These are phyloP conservation scores for Begonia loranthoides DNA, from an alignment of 306 rosid genomes.

Conservation along the genomic window DNA sequence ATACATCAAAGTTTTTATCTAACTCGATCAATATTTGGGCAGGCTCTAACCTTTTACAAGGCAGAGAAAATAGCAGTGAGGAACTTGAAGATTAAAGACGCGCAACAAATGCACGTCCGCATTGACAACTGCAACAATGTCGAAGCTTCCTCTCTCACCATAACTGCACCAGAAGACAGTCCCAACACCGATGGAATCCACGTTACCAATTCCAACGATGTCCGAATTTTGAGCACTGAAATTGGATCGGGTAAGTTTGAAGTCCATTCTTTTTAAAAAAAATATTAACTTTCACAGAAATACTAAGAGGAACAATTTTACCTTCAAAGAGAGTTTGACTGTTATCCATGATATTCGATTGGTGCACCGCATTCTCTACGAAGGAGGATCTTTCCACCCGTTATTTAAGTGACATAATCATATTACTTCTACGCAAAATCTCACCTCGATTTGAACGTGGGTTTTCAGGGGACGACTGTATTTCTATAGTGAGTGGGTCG, in stretches of 20 bases:
- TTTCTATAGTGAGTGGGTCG: constrained; percentile 68
- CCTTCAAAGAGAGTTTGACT: too few relatives aligned
- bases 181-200: constrained; percentile 87
- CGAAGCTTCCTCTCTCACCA: constrained; percentile 24
- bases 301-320: too few relatives aligned
- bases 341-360: too few relatives aligned
- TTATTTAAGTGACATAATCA: too few relatives aligned
- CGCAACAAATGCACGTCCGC: constrained; percentile 45
- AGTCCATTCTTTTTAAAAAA: too few relatives aligned
- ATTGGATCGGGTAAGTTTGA: constrained; percentile 41
- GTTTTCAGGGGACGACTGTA: constrained; percentile 66
- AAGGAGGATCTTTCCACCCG: too few relatives aligned
- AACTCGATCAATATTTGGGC: constrained; percentile 1
- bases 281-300: too few relatives aligned
- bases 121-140: constrained; percentile 29
- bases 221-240: constrained; percentile 32
- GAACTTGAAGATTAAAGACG: constrained; percentile 27
- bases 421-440: too few relatives aligned
- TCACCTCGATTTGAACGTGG: too few relatives aligned
- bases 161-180: constrained; percentile 43
- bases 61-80: constrained; percentile 31
- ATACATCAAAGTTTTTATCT: background rate
- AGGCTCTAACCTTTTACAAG: constrained; percentile 50
- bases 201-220: constrained; percentile 29
- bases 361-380: too few relatives aligned